Conservation (phyloP, 2,329 filamentous ascomycete genomes). For the Sarocladiaceae sp. region DNA sequence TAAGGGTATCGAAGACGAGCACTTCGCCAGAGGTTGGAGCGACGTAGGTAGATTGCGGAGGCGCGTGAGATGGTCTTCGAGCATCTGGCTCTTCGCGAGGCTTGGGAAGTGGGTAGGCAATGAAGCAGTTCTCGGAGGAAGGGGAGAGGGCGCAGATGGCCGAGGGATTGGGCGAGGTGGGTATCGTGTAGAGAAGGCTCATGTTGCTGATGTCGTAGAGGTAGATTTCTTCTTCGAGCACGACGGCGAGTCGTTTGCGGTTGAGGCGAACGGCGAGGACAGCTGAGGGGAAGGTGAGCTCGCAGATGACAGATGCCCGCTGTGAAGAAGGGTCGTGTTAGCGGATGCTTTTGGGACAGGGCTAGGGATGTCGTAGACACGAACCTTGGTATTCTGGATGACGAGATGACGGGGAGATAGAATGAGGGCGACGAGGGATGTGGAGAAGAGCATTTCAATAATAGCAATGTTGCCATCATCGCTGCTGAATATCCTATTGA, state of each 20-base stretch:
- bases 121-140: conserved; percentile 91
- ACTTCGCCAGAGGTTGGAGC: conserved; percentile 86
- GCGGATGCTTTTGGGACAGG: conserved; percentile 3
- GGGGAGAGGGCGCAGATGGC: conserved; percentile 90
- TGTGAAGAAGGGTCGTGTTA: conserved; percentile 22
- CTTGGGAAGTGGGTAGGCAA: conserved; percentile 85
- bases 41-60: conserved; percentile 71
- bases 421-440: conserved; percentile 88
- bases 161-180: conserved; percentile 86
- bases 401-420: conserved; percentile 86
- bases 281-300: conserved; percentile 96
- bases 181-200: conserved; percentile 86
- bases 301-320: conserved; percentile 82
- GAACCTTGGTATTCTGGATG: conserved; percentile 94
- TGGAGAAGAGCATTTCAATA: conserved; percentile 98
- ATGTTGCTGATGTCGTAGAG: conserved; percentile 99
- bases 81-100: conserved; percentile 54
- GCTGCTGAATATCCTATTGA: conserved; percentile 89
- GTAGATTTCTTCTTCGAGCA: conserved; percentile 94
- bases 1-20: conserved; percentile 83
- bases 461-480: conserved; percentile 93
- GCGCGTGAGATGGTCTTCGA: conserved; percentile 70
- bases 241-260: conserved; percentile 85
- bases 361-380: conserved; percentile 15
- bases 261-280: conserved; percentile 92